Percentiles rank a stretch among this genome's conserved stretches.
phyloP scores from a whole-genome alignment of 2,329 filamentous ascomycete species.

The Pseudocercospora crystallina region DNA sequence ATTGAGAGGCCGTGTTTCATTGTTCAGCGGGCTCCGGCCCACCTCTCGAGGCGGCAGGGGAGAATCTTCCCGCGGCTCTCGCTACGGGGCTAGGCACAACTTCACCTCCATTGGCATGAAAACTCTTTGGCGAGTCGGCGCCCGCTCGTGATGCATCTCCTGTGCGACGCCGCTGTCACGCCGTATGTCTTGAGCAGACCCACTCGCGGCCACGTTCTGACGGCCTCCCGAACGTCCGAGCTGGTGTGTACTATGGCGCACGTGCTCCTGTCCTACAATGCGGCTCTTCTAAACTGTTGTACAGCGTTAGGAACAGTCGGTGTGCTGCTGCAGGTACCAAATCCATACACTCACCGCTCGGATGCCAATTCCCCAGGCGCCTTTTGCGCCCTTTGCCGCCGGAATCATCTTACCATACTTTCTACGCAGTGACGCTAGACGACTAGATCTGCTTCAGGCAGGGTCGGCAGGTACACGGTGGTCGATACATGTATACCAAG shows the following conservation, averaged over 20 bases:
- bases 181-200: no score
- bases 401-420: constrained; percentile 20
- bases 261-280: constrained; percentile 4
- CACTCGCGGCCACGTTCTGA: no score
- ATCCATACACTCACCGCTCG: constrained; percentile 17
- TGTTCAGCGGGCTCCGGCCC: not conserved
- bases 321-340: constrained; percentile 23
- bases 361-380: constrained; percentile 18
- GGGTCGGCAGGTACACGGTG: not conserved
- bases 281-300: constrained; percentile 7
- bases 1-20: no score
- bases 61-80: constrained; percentile 19
- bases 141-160: no score
- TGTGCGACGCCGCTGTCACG: no score
- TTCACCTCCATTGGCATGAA: not conserved
- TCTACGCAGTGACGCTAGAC: constrained; percentile 15
- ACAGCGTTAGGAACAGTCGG: constrained; percentile 17
- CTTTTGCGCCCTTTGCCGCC: constrained; percentile 22
- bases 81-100: constrained; percentile 13
- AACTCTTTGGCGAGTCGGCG: no score
- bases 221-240: no score
- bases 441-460: constrained; percentile 15
- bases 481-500: no score
- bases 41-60: constrained; percentile 12
- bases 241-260: not conserved